A percentile compares a stretch with the other conserved stretches of the same genome.
These are phyloP conservation scores for Triangularia verruculosa DNA, from an alignment of 2,329 filamentous ascomycete genomes.

Conservation along the genomic window DNA sequence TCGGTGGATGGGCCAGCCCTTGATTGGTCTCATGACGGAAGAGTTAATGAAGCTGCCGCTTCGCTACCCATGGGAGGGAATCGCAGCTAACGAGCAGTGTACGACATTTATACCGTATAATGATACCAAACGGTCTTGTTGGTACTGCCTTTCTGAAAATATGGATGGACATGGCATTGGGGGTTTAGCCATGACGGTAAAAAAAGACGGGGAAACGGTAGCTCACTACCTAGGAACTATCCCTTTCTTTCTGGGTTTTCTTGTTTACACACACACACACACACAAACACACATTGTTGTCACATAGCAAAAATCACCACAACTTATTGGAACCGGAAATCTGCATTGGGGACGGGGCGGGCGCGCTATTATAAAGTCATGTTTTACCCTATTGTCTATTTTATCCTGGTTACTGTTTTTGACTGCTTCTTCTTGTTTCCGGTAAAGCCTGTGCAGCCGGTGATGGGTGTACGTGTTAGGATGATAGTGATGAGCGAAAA, in stretches of 20 bases:
- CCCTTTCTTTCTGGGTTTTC: background rate
- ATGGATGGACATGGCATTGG: background rate
- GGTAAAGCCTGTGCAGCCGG: background rate
- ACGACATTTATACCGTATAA: background rate
- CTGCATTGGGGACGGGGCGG: background rate
- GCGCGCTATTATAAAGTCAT: background rate
- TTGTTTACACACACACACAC: background rate
- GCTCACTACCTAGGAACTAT: background rate
- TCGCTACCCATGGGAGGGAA: background rate
- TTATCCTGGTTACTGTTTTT: background rate
- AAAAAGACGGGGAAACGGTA: background rate
- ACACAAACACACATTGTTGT: background rate
- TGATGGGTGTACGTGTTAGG: background rate
- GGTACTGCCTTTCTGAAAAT: background rate
- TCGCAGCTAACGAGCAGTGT: background rate
- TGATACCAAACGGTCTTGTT: background rate
- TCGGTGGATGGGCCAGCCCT: slow-evolving; percentile 78
- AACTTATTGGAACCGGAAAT: background rate
- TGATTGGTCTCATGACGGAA: slow-evolving; percentile 22
- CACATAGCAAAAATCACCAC: slow-evolving; percentile 1
- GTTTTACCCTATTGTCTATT: background rate
- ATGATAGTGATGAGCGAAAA: background rate
- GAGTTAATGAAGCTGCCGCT: background rate
- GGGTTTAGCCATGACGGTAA: background rate
- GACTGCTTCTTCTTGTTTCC: background rate